A percentile compares a stretch with the other conserved stretches of the same genome.
Conservation (phyloP, 2,329 filamentous ascomycete genomes). For the Beauveria varroae region DNA sequence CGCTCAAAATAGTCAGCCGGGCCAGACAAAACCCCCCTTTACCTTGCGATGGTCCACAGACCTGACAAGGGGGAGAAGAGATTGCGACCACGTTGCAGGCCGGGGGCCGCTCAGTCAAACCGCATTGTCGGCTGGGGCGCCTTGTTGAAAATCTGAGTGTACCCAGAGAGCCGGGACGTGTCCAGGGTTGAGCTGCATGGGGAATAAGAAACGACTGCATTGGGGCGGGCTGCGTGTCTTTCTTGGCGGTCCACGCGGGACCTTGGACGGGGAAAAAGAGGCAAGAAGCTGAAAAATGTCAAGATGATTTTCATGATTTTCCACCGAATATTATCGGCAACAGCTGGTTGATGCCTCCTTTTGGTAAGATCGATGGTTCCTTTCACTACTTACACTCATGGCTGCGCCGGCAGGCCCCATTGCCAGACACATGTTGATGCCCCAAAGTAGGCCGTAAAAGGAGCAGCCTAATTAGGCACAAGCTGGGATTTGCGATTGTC, state of each 20-base stretch:
- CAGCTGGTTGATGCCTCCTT: neutral
- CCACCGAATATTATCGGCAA: no score
- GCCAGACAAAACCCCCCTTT: neutral
- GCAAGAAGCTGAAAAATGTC: neutral
- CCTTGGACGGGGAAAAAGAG: neutral
- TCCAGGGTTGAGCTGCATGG: neutral
- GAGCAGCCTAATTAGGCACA: no score
- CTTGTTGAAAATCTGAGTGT: neutral
- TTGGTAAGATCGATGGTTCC: neutral
- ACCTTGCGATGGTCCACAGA: no score
- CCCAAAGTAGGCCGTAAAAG: no score
- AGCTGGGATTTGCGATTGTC: no score
- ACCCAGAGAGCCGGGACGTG: neutral
- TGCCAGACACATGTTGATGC: neutral
- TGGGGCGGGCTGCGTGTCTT: neutral
- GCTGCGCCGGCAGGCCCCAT: no score
- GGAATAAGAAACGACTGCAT: constrained; percentile 3
- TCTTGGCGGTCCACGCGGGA: neutral
- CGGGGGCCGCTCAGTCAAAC: neutral
- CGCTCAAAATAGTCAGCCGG: neutral
- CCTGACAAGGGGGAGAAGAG: neutral
- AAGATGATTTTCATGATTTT: no score
- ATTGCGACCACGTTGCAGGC: neutral
- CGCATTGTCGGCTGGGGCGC: neutral
- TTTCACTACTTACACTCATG: no score